phyloP scores from a whole-genome alignment of 495 filamentous ascomycete genomes.

The Annulohypoxylon nitens region DNA sequence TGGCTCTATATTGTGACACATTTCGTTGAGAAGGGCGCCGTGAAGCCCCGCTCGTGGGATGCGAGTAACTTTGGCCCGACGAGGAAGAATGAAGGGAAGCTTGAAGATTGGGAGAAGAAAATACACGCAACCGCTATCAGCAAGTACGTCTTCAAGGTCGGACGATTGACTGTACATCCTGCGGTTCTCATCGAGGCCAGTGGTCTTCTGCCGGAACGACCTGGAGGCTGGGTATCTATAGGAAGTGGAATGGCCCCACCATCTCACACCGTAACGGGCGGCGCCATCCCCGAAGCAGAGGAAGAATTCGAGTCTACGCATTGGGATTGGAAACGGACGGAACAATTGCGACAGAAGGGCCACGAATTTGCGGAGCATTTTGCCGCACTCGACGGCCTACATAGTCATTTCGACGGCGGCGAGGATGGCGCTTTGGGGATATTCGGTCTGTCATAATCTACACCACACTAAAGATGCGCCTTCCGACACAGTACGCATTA shows the following conservation, averaged over 20 bases:
- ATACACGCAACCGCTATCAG: constrained; percentile 67
- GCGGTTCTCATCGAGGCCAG: constrained; percentile 78
- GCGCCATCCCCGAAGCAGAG: constrained; percentile 38
- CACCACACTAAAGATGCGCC: not conserved
- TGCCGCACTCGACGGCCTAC: constrained; percentile 64
- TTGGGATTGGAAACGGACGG: constrained; percentile 66
- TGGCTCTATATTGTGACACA: constrained; percentile 65
- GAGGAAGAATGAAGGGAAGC: constrained; percentile 44
- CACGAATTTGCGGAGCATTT: constrained; percentile 64
- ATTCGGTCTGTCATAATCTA: constrained; percentile 58
- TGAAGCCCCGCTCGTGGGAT: constrained; percentile 59
- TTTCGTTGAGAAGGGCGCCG: constrained; percentile 66
- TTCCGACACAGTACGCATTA: not conserved
- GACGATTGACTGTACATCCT: constrained; percentile 85
- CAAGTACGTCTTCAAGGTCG: constrained; percentile 75
- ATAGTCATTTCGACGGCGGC: constrained; percentile 62
- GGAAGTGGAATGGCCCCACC: constrained; percentile 52
- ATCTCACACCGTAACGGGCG: constrained; percentile 34
- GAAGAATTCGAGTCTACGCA: constrained; percentile 42
- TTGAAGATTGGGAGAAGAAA: constrained; percentile 53
- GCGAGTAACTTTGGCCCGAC: constrained; percentile 51
- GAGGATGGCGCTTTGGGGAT: constrained; percentile 61
- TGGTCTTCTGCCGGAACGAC: constrained; percentile 74
- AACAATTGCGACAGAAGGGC: constrained; percentile 61
- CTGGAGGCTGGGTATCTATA: constrained; percentile 61